phyloP scores from a whole-genome alignment of 768 basidiomycete genomes.

The Tephrocybe sp. region DNA sequence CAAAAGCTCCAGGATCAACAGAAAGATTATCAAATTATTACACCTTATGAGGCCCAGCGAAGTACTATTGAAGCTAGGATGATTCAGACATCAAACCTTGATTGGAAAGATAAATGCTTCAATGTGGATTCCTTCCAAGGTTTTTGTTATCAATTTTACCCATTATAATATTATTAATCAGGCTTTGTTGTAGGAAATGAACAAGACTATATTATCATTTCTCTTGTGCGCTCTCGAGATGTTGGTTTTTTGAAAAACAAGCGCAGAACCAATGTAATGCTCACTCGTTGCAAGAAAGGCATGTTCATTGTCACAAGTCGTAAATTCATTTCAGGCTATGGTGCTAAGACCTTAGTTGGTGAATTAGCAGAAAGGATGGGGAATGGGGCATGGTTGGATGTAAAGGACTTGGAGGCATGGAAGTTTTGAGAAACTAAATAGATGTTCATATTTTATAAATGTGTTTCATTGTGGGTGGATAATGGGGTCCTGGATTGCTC shows the following conservation, averaged over 20 bases:
- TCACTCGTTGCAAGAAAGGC: constrained; percentile 71
- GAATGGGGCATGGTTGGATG: constrained; percentile 35
- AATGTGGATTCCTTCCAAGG: constrained; percentile 89
- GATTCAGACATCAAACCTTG: constrained; percentile 41
- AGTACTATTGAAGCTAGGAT: constrained; percentile 54
- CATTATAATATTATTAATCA: not conserved
- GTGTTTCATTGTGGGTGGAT: not conserved
- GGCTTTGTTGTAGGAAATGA: constrained; percentile 63
- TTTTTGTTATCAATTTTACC: constrained; percentile 23
- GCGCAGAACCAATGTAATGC: constrained; percentile 84
- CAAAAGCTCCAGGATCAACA: constrained; percentile 47
- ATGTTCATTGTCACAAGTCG: constrained; percentile 73
- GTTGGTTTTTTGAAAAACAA: constrained; percentile 67
- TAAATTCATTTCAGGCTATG: constrained; percentile 56
- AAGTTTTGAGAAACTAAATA: constrained; percentile 23
- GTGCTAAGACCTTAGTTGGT: constrained; percentile 45
- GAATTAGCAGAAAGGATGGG: constrained; percentile 36
- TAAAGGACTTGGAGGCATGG: constrained; percentile 37
- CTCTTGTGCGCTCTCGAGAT: constrained; percentile 54
- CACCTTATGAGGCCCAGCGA: constrained; percentile 79
- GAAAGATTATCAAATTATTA: constrained; percentile 63
- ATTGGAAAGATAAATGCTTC: constrained; percentile 72
- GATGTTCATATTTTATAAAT: no score
- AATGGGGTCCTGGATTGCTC: constrained; percentile 1
- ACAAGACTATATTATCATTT: constrained; percentile 74